These are phyloP conservation scores for Adansonia digitata DNA, from an alignment of 345 rosid genomes.

Conservation along the genomic window DNA sequence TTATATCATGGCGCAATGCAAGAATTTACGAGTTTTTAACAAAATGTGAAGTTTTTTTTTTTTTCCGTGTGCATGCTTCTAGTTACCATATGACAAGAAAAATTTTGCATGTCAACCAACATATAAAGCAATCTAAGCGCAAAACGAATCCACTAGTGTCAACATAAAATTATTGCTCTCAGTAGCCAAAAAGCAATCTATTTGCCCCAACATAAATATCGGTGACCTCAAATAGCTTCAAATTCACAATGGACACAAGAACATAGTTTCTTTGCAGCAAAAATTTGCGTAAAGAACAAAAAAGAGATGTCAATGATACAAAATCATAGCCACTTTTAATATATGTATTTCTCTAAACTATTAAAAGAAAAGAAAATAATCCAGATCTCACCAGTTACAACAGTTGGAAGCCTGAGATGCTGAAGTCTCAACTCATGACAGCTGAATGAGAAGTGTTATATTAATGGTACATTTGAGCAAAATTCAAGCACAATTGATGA, in stretches of 20 bases:
- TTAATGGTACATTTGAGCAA: conserved; percentile 51
- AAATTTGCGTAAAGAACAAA: conserved; percentile 3
- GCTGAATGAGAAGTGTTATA: conserved; percentile 5
- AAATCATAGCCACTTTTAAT: conserved; percentile 9
- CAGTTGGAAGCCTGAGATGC: conserved; percentile 7
- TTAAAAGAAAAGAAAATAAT: neutral
- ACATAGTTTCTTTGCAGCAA: neutral
- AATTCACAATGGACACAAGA: neutral
- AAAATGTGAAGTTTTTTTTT: neutral
- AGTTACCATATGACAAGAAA: neutral
- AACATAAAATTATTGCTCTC: neutral
- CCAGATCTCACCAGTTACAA: conserved; percentile 24
- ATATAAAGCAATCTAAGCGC: neutral
- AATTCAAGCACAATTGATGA: conserved; percentile 61
- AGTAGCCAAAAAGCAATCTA: neutral
- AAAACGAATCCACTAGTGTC: neutral
- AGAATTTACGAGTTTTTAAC: neutral
- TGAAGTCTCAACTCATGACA: conserved; percentile 20
- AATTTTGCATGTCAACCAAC: neutral
- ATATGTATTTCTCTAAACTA: conserved; percentile 6
- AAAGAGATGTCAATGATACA: neutral
- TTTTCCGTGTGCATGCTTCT: neutral
- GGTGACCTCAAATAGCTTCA: neutral
- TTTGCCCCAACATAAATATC: neutral
- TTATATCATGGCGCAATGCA: neutral